phyloP scores from a whole-genome alignment of 129 eudicot genomes.

The Apium graveolens region DNA sequence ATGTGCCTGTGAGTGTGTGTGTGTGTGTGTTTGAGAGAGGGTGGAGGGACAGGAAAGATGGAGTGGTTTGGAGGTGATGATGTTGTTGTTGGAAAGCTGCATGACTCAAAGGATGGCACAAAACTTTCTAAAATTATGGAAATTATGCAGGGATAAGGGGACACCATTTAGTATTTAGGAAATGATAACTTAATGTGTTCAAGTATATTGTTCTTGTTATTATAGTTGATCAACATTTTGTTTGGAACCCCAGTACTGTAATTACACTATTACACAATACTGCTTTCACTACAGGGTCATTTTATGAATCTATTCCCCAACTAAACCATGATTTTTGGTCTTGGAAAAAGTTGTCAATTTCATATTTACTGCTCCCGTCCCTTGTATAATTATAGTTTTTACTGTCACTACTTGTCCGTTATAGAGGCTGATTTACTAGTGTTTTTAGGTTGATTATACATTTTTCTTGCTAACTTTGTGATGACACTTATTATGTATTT shows the following conservation, averaged over 20 bases:
- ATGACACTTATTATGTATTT: too few species aligned
- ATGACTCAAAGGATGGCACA: neutral
- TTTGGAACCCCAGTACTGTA: neutral
- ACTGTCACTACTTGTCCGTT: too few species aligned
- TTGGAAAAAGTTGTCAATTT: too few species aligned
- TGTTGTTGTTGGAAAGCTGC: conserved; percentile 12
- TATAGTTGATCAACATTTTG: neutral
- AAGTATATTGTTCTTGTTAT: too few species aligned
- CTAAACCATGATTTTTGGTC: neutral
- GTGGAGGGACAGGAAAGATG: conserved; percentile 14
- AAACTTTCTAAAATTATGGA: neutral
- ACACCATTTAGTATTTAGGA: neutral
- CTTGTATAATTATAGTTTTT: too few species aligned
- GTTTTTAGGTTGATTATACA: too few species aligned
- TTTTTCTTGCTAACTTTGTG: too few species aligned
- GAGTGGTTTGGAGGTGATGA: conserved; percentile 11
- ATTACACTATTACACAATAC: too few species aligned
- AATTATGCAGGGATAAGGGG: neutral
- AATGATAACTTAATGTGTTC: too few species aligned
- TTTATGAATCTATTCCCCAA: too few species aligned
- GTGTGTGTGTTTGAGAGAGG: neutral
- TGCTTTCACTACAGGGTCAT: neutral
- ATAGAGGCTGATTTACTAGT: too few species aligned
- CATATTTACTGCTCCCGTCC: neutral
- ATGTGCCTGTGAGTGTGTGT: neutral